Conservation (phyloP, 129 eudicot genomes). For the Centrapalus pauciflorus region DNA sequence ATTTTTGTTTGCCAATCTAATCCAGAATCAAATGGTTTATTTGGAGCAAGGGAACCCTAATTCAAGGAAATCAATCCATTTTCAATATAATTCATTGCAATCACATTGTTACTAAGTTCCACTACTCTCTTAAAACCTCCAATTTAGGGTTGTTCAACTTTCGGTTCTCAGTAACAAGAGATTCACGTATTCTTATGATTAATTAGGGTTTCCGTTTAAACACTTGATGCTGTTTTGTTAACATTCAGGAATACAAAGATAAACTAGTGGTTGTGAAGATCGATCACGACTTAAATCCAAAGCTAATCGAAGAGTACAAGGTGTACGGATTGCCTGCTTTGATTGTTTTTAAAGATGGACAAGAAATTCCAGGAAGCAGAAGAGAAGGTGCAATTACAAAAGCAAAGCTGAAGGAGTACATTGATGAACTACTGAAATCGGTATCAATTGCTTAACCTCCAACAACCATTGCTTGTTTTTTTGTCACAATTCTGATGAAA, state of each 20-base stretch:
- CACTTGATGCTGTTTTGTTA: conserved; percentile 2
- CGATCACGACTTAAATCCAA: conserved; percentile 77
- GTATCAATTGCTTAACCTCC: conserved; percentile 30
- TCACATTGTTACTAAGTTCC: background rate
- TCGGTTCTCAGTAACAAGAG: background rate
- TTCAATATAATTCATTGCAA: background rate
- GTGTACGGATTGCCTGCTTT: conserved; percentile 80
- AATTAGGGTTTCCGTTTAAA: background rate
- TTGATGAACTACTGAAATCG: conserved; percentile 57
- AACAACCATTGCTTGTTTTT: background rate
- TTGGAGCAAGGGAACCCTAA: background rate
- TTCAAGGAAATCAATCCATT: background rate
- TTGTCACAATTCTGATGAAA: conserved; percentile 15
- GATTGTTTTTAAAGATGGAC: conserved; percentile 64
- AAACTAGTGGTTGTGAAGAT: conserved; percentile 61
- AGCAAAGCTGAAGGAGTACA: conserved; percentile 56
- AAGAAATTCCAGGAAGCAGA: conserved; percentile 63
- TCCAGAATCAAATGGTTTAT: background rate
- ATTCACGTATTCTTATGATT: background rate
- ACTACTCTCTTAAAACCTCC: too few species aligned
- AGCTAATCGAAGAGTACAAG: conserved; percentile 63
- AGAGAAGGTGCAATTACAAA: conserved; percentile 81
- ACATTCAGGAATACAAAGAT: conserved; percentile 60
- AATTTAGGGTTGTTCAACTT: background rate
- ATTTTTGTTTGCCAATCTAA: background rate